Base-by-base conservation (phyloP, 257 asterid genomes). In the Sherardia arvensis region DNA sequence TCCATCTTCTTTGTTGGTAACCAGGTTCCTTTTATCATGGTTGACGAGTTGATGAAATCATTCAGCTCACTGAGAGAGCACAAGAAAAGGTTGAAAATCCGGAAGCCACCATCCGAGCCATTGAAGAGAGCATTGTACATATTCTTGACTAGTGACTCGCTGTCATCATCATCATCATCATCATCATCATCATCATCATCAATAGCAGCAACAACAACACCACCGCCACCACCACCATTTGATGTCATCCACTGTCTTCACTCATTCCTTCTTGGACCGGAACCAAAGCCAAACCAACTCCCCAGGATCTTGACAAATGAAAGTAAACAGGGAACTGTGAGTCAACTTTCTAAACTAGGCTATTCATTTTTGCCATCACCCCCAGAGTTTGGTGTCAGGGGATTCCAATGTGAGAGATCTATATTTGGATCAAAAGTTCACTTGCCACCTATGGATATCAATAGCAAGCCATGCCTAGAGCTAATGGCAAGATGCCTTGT, bases 1-100 rank as follows among this genome's bases (percentile, higher is more conserved):
- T 53, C 59, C 18, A 53, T 53, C 11, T 53, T 53, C 59, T 53
- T 53, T 53, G 59, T 53, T 53, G 59, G 59, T 21, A 53, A 53
- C 29, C 59, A 53, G 59, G 23, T 53, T 20, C 59, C 59, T 22
- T 21, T 53, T 53, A 15, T 0, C 30, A 17, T 21, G 28, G 59
- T 21, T 21, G 59, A 53, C 14, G 23, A 4, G 8, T n/a, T 17
- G 56, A 49, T 6, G 22, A 49, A n/a, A 1, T 49, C 1, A 49
- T 7, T 5, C 5, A 1, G 10, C 22, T 22, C 0, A 20, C 20
- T 49, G 21, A 22, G 2, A n/a, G 56, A 9, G 1, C 5, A 17
- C 10, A 49, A 7, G 20, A 5, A 4, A 5, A 22, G 22, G 22
- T 17, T 49, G 20, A 49, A 8, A 32, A 0, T 20, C 3, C 3